phyloP scores from a whole-genome alignment of 2,329 filamentous ascomycete species.

The Didymella pomorum region DNA sequence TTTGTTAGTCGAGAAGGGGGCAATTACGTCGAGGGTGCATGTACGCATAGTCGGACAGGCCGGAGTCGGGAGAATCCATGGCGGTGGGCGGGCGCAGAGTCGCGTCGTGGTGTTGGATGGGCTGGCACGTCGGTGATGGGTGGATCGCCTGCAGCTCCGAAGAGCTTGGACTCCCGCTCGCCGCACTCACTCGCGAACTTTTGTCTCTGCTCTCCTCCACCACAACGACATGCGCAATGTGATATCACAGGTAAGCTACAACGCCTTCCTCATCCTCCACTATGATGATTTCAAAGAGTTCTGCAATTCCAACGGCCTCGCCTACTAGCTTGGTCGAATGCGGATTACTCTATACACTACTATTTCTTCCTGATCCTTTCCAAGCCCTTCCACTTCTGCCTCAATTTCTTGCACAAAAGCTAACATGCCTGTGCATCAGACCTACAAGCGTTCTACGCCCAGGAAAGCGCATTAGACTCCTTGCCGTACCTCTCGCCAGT shows the following conservation, averaged over 20 bases:
- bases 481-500: conserved; percentile 53
- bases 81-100: conserved; percentile 11
- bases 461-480: conserved; percentile 17
- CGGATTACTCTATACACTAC: conserved; percentile 58
- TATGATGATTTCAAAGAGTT: conserved; percentile 59
- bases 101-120: conserved; percentile 5
- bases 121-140: conserved; percentile 7
- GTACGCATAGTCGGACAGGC: conserved; percentile 67
- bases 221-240: conserved; percentile 7
- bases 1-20: not conserved
- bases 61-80: conserved; percentile 66
- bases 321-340: conserved; percentile 49
- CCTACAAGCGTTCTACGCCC: not conserved
- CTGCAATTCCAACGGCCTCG: conserved; percentile 59
- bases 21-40: not conserved
- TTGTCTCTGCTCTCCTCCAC: conserved; percentile 3
- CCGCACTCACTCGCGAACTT: conserved; percentile 15
- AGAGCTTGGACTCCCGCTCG: not conserved
- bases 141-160: conserved; percentile 3
- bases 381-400: not conserved
- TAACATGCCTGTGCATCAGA: conserved; percentile 19
- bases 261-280: not conserved
- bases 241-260: conserved; percentile 24
- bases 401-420: conserved; percentile 10
- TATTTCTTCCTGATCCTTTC: conserved; percentile 55